Percentiles rank a stretch among this genome's conserved stretches.
Evolutionary conservation across 441 rosid species (phyloP).

Genomic region (Brassica balearica): DNA sequence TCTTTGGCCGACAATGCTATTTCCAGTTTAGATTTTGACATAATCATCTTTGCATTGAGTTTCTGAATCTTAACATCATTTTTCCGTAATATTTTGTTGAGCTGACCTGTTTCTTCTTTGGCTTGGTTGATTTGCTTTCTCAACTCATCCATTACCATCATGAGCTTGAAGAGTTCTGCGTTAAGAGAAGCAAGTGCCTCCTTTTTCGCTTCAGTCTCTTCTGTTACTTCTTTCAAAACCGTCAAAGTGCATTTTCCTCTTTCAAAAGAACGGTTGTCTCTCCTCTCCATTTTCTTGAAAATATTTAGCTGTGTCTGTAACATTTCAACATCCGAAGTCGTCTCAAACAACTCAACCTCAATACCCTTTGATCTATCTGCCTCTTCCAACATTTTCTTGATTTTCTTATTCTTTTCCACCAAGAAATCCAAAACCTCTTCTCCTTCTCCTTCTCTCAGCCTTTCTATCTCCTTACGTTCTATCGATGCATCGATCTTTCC

Average conservation of each 20-base stretch:
- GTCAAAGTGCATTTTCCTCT: constrained; percentile 37
- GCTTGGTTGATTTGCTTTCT: constrained; percentile 61
- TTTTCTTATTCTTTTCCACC: constrained; percentile 49
- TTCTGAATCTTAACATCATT: constrained; percentile 54
- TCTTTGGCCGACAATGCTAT: constrained; percentile 52
- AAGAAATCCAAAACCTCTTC: constrained; percentile 45
- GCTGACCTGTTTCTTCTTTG: constrained; percentile 51
- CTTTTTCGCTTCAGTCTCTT: constrained; percentile 60
- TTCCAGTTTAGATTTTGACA: constrained; percentile 72
- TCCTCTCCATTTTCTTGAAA: constrained; percentile 50
- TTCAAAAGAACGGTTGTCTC: constrained; percentile 38
- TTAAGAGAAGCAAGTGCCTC: constrained; percentile 57
- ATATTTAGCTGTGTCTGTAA: constrained; percentile 58
- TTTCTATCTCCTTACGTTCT: constrained; percentile 57
- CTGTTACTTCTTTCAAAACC: constrained; percentile 45
- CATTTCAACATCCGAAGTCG: constrained; percentile 58
- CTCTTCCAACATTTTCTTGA: constrained; percentile 51
- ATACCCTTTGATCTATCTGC: constrained; percentile 52
- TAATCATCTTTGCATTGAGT: constrained; percentile 68
- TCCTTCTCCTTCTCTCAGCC: constrained; percentile 50
- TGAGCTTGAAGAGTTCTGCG: constrained; percentile 67
- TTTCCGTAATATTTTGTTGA: constrained; percentile 51
- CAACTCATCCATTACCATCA: constrained; percentile 69
- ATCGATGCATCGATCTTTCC: constrained; percentile 66
- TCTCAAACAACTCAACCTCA: constrained; percentile 59